Evolutionary conservation across 2,329 filamentous ascomycete species (phyloP), one percentile per base, ranked within the genome.

Genomic region (Colletotrichum gigasporum): DNA sequence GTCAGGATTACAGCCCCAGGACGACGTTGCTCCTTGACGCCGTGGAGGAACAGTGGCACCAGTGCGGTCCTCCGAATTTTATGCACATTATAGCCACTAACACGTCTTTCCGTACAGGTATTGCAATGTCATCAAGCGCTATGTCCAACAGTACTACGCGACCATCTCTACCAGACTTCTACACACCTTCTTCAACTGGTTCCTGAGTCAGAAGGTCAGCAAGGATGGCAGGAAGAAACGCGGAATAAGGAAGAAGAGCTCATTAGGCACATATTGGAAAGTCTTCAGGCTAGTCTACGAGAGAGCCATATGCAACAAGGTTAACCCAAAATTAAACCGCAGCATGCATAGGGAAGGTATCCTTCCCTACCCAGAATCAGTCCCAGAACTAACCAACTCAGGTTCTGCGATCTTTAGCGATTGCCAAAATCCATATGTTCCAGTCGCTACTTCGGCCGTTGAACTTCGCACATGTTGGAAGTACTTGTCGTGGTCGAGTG

Each of bases 201-300:
- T 26, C 4, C 35, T 70, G 16, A 64, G 50, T 58, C 34, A 70
- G 62, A 69, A 59, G 30, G 37, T 53, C 20, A 59, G 58, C 16
- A 58, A 64, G 39, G 45, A 67, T 48, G 61, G 59, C 14, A 59
- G 53, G 32, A 68, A 62, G 39, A 67, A 67, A 61, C 24, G 37
- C 11, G 60, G 54, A 48, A 63, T 59, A 16, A 63, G 50, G 18
- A 69, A 68, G 58, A 62, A 51, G 7, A 71, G 66, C 56, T 71
- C 68, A 3, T 65, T 75, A 7, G 63, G 64, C 41, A 74, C 62
- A 67, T 69, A 69, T 42, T 74, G 56, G 69, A 74, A 75, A 52
- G 61, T 69, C 30, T 74, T 72, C 9, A 6, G 16, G 51, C 68
- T 73, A 10, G 65, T 72, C 18, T 71, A 69, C 39, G 48, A 73